Percentiles rank a stretch among this genome's conserved stretches.
These are phyloP conservation scores for Periconia macrospinosa DNA, from an alignment of 2,329 filamentous ascomycete species.

Conservation along the genomic window DNA sequence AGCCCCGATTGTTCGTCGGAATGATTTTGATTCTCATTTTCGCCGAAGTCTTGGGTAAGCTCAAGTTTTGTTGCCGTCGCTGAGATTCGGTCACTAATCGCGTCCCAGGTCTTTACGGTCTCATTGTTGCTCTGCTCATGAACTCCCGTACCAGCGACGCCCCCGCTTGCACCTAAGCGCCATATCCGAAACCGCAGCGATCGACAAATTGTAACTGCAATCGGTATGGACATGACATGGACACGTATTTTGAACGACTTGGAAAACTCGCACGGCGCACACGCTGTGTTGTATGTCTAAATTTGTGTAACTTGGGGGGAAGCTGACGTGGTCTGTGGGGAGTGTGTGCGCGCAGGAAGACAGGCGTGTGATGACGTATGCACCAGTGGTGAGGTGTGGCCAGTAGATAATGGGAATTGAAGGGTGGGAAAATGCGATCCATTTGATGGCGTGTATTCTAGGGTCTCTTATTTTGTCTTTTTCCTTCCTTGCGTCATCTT, in stretches of 20 bases:
- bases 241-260: conserved; percentile 25
- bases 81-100: conserved; percentile 4
- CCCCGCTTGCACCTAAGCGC: conserved; percentile 17
- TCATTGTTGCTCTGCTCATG: conserved; percentile 99
- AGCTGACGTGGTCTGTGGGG: no score
- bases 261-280: conserved; percentile 28
- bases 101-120: conserved; percentile 84
- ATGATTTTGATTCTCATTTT: conserved; percentile 99
- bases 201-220: conserved; percentile 32
- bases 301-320: conserved; percentile 35
- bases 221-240: conserved; percentile 20
- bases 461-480: conserved; percentile 16
- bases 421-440: conserved; percentile 34
- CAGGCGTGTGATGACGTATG: conserved; percentile 7
- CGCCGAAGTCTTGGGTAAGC: conserved; percentile 93
- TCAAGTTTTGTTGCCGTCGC: background rate
- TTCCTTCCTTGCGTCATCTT: conserved; percentile 15
- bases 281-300: conserved; percentile 40
- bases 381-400: conserved; percentile 1
- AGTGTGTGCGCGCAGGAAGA: conserved; percentile 2
- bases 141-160: conserved; percentile 67
- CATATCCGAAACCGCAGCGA: conserved; percentile 27
- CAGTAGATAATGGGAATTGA: conserved; percentile 38
- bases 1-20: conserved; percentile 86
- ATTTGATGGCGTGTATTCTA: conserved; percentile 40